Percentiles rank a stretch among this genome's conserved stretches.
Conservation (phyloP, 2,329 filamentous ascomycete genomes). For the Talaromyces sp. region DNA sequence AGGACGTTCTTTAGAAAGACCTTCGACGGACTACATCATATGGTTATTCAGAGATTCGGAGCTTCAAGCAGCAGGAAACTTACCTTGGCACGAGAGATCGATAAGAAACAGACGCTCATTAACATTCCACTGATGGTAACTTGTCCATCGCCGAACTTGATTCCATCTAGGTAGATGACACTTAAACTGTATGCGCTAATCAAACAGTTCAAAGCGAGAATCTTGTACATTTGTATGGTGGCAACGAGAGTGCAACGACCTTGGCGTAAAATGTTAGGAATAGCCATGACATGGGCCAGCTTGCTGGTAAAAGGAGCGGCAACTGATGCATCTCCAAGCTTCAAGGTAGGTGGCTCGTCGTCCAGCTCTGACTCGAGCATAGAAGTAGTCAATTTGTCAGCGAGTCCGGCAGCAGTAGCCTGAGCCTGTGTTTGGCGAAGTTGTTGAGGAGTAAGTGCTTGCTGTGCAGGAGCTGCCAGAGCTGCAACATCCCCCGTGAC, state of each 20-base stretch:
- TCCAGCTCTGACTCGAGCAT: conserved; percentile 91
- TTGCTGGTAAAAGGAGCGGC: conserved; percentile 98
- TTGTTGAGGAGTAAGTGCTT: conserved; percentile 50
- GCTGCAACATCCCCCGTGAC: conserved; percentile 58
- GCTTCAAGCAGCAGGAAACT: conserved; percentile 20
- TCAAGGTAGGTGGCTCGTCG: conserved; percentile 91
- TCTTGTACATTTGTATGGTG: conserved; percentile 99
- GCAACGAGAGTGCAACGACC: conserved; percentile 95
- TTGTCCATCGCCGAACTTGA: conserved; percentile 98
- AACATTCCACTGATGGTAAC: conserved; percentile 99
- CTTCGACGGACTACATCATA: conserved; percentile 70
- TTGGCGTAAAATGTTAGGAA: conserved; percentile 97
- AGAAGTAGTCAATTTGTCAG: conserved; percentile 77
- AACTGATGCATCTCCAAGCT: conserved; percentile 94
- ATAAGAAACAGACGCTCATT: conserved; percentile 99
- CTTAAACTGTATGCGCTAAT: conserved; percentile 97
- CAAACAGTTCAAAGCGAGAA: conserved; percentile 92
- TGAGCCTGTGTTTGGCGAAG: conserved; percentile 56
- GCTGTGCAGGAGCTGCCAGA: conserved; percentile 56
- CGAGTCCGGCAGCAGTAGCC: conserved; percentile 70
- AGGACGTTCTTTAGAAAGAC: conserved; percentile 90
- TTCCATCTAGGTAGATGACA: conserved; percentile 93
- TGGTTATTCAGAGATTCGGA: conserved; percentile 17
- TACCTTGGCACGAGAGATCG: conserved; percentile 90
- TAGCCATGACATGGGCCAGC: conserved; percentile 90